Base-by-base conservation (phyloP, 2,329 filamentous ascomycete genomes). In the Elsinoe fawcettii region DNA sequence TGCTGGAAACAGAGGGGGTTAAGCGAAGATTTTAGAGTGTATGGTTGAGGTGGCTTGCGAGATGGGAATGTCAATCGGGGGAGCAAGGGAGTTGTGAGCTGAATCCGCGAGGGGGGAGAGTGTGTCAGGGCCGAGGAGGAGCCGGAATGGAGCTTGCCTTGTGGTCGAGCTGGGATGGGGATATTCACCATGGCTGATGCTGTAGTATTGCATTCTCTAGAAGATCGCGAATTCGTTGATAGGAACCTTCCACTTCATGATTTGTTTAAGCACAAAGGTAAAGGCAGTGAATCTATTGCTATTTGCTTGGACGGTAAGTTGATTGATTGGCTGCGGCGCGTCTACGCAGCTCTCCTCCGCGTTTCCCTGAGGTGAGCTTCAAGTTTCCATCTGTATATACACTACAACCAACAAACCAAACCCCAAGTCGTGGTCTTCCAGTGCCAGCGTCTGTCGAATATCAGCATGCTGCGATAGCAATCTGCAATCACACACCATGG, bases 321-420 rank as follows among this genome's bases (percentile, higher is more conserved):
- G 20, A 18, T 7, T 46, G 41, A 46, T 46, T 46, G 41, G 41
- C 3, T 8, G 9, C 34, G 22, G 41, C 41, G 41, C 41, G 41
- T 46, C 41, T 46, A 18, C 41, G 41, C 41, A 46, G 41, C 41
- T 46, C 41, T 46, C 22, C 41, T 46, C 41, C 22, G 41, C 41
- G 41, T 27, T 46, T 46, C 41, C 18, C 20, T 46, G 9, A 46
- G 41, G 20, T 46, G 5, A 30, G 27, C 9, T 20, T 25, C 22
- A 22, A 20, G 23, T 46, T 46, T 46, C 41, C 9, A 37, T 37
- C 34, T 37, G 34, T 37, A 37, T 5, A 37, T 37, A 37, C 34
- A 6, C 34, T n/a, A 37, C 14, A 37, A 5, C 3, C 3, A 5
- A 46, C 41, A 11, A 23, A 46, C 8, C 11, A 12, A 9, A 20